A percentile compares a stretch with the other conserved stretches of the same genome.
Evolutionary conservation across 176 grass and related monocot genomes (phyloP).

Genomic region (Microstegium vimineum): DNA sequence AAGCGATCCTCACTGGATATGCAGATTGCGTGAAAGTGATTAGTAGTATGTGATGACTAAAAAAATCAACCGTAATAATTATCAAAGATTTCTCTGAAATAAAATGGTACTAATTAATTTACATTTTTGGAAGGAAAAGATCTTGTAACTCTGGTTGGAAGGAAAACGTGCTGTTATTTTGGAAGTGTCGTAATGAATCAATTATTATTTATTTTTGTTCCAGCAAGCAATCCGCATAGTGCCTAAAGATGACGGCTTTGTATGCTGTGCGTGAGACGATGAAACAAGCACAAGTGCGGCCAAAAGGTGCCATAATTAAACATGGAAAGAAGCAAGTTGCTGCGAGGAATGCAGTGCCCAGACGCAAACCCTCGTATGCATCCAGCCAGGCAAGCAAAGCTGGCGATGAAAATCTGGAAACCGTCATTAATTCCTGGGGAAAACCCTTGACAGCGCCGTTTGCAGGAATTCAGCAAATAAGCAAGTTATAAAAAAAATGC

Average conservation of each 20-base stretch:
- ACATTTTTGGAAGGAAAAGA: neutral
- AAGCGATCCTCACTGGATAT: constrained; percentile 5
- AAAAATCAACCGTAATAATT: neutral
- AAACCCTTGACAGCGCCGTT: neutral
- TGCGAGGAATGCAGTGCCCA: too few species aligned
- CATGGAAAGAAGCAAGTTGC: constrained; percentile 6
- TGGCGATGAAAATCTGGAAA: neutral
- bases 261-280: neutral
- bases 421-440: neutral
- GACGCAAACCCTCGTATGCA: constrained; percentile 24
- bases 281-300: neutral
- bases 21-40: neutral
- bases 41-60: neutral
- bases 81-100: too few species aligned
- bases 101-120: neutral
- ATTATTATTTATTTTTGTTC: too few species aligned
- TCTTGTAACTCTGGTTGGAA: neutral
- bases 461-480: constrained; percentile 3
- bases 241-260: neutral
- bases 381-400: constrained; percentile 6
- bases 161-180: neutral
- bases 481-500: too few species aligned
- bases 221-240: neutral
- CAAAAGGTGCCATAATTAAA: neutral
- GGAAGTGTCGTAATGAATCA: too few species aligned